phyloP scores from a whole-genome alignment of 495 filamentous ascomycete species.

The Pseudotulostoma volvatum region DNA sequence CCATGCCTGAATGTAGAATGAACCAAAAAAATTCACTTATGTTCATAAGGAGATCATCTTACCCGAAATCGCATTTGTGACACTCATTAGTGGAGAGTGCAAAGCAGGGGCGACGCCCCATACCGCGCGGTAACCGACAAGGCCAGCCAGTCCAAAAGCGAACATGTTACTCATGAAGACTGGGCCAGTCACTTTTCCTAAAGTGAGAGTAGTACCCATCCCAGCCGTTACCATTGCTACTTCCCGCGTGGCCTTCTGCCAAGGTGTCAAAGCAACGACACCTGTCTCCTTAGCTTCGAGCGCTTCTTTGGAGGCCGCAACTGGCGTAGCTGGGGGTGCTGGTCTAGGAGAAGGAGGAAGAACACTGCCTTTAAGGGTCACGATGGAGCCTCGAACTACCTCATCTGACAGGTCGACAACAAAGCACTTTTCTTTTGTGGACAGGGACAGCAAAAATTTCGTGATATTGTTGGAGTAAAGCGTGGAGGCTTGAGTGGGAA shows the following conservation, averaged over 20 bases:
- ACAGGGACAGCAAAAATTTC: slow-evolving; percentile 64
- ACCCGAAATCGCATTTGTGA: slow-evolving; percentile 74
- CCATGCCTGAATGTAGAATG: slow-evolving; percentile 48
- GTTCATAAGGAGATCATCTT: no score
- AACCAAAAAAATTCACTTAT: no score
- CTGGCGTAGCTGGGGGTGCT: slow-evolving; percentile 47
- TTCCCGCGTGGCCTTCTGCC: slow-evolving; percentile 57
- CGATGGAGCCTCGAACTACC: slow-evolving; percentile 63
- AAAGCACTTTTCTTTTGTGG: slow-evolving; percentile 54
- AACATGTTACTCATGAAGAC: slow-evolving; percentile 71
- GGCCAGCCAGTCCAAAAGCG: slow-evolving; percentile 58
- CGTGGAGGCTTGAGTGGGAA: slow-evolving; percentile 68
- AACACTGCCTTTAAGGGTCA: slow-evolving; percentile 56
- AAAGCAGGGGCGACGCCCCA: slow-evolving; percentile 65
- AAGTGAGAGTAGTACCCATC: slow-evolving; percentile 52
- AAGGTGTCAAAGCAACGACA: slow-evolving; percentile 51
- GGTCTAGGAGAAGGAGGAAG: slow-evolving; percentile 55
- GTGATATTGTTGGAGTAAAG: slow-evolving; percentile 79
- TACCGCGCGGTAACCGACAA: slow-evolving; percentile 67
- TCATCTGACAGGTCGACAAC: slow-evolving; percentile 62
- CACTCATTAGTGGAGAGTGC: slow-evolving; percentile 70
- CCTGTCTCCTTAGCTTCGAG: slow-evolving; percentile 31
- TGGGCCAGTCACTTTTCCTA: slow-evolving; percentile 62
- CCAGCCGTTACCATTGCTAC: slow-evolving; percentile 51
- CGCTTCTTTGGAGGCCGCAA: slow-evolving; percentile 7